A percentile compares a stretch with the other conserved stretches of the same genome.
Conservation (phyloP, 805 yeast species). For the Priceomyces melissophilus region DNA sequence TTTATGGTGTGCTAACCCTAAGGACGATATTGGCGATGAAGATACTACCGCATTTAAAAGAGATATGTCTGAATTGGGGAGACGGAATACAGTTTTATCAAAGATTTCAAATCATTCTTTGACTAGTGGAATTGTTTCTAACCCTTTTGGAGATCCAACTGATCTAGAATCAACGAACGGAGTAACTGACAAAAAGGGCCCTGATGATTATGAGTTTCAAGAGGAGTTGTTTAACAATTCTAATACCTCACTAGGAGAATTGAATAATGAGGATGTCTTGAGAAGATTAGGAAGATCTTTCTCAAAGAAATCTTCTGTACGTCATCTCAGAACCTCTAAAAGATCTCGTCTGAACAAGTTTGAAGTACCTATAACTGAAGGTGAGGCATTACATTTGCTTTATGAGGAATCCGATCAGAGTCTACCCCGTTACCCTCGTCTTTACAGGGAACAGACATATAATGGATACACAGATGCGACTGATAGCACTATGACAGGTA, state of each 20-base stretch:
- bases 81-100: neutral
- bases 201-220: conserved; percentile 4
- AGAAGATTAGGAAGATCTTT: conserved; percentile 35
- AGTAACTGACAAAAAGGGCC: neutral
- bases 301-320: conserved; percentile 30
- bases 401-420: conserved; percentile 14
- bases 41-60: conserved; percentile 5
- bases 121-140: neutral
- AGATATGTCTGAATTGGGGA: neutral
- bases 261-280: conserved; percentile 22
- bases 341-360: conserved; percentile 1
- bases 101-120: neutral
- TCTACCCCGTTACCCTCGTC: conserved; percentile 6
- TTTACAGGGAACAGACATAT: conserved; percentile 24
- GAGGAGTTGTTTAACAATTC: conserved; percentile 4
- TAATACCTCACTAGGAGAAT: neutral
- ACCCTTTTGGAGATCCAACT: conserved; percentile 2
- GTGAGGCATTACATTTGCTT: conserved; percentile 20
- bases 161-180: conserved; percentile 9
- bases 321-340: conserved; percentile 17
- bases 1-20: conserved; percentile 52
- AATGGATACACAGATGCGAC: conserved; percentile 21
- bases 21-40: conserved; percentile 20
- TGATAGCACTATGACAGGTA: neutral
- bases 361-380: conserved; percentile 10